phyloP scores from a whole-genome alignment of 768 basidiomycete species.

The Pholiota molesta region DNA sequence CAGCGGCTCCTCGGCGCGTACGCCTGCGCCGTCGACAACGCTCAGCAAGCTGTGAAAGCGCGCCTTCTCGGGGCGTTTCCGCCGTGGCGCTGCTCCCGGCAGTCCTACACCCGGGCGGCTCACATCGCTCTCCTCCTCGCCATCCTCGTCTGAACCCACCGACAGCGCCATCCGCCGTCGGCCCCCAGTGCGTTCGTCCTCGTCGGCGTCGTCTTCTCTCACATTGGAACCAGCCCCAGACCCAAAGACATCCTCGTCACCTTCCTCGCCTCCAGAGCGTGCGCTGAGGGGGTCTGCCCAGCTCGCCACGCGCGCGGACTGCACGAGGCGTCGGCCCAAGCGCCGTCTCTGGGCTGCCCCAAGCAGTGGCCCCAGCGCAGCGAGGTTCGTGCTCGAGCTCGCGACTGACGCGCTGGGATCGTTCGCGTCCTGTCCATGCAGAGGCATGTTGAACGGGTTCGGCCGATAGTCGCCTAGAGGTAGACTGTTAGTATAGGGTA shows the following conservation, averaged over 20 bases:
- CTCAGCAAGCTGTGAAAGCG: conserved; percentile 33
- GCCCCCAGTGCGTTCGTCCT: not conserved
- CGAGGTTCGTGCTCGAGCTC: conserved; percentile 31
- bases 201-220: not conserved
- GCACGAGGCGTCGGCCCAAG: conserved; percentile 31
- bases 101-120: conserved; percentile 14
- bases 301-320: conserved; percentile 47
- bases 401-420: conserved; percentile 23
- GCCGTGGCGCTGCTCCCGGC: not conserved
- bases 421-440: not conserved
- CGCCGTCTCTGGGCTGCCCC: conserved; percentile 40
- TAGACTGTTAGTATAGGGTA: conserved; percentile 17
- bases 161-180: not conserved
- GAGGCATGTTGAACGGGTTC: conserved; percentile 30
- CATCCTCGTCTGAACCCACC: conserved; percentile 11
- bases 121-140: conserved; percentile 22
- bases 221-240: not conserved
- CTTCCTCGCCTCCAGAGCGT: conserved; percentile 16
- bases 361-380: not conserved
- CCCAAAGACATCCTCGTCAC: conserved; percentile 4
- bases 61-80: conserved; percentile 24
- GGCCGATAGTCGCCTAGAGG: conserved; percentile 31
- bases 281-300: conserved; percentile 59
- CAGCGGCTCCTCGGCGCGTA: conserved; percentile 24
- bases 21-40: conserved; percentile 29